These are phyloP conservation scores for Fonsecaea erecta DNA, from an alignment of 2,329 filamentous ascomycete species.

Conservation along the genomic window DNA sequence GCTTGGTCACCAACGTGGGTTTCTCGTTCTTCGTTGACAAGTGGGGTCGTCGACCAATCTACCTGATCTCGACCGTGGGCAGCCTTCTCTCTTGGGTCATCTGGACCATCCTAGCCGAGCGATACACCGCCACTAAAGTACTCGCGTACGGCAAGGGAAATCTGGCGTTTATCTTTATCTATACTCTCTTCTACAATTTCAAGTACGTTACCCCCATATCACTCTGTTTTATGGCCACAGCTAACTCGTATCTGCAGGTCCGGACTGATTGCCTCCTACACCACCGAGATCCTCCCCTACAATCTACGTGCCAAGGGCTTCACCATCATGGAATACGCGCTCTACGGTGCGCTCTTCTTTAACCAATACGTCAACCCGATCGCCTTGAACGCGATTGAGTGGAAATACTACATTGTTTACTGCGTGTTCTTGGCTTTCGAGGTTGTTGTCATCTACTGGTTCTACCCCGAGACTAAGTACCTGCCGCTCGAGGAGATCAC, in stretches of 20 bases:
- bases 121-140: conserved; percentile 42
- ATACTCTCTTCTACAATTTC: conserved; percentile 49
- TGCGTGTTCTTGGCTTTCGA: conserved; percentile 42
- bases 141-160: conserved; percentile 45
- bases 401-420: conserved; percentile 48
- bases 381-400: conserved; percentile 41
- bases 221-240: neutral
- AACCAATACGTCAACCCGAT: conserved; percentile 46
- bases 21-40: conserved; percentile 49
- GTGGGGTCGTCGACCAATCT: conserved; percentile 50
- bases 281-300: conserved; percentile 56
- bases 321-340: conserved; percentile 43
- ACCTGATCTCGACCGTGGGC: conserved; percentile 47
- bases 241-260: conserved; percentile 38
- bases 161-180: conserved; percentile 51
- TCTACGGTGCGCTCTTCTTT: conserved; percentile 43
- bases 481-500: conserved; percentile 71
- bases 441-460: conserved; percentile 44
- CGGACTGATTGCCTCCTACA: conserved; percentile 47
- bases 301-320: conserved; percentile 56
- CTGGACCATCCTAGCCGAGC: conserved; percentile 48
- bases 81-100: conserved; percentile 48
- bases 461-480: conserved; percentile 63
- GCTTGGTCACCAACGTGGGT: conserved; percentile 43
- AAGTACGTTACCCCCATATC: neutral